Conservation (phyloP, 345 rosid species). For the Gossypium ekmanianum region DNA sequence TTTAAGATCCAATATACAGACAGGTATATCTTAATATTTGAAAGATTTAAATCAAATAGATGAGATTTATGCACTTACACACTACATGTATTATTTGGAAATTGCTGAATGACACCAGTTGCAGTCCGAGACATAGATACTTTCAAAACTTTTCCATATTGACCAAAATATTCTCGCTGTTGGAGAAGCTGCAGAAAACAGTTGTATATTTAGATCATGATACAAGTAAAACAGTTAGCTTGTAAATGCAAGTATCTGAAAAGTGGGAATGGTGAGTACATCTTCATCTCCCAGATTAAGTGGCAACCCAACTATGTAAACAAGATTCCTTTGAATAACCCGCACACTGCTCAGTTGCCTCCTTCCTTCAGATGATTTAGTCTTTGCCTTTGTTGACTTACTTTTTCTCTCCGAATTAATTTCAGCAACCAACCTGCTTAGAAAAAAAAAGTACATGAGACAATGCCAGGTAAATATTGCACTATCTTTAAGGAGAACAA, state of each 20-base stretch:
- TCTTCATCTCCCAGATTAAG: conserved; percentile 87
- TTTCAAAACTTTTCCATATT: conserved; percentile 85
- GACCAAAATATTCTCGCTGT: conserved; percentile 73
- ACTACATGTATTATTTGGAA: conserved; percentile 87
- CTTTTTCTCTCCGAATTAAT: conserved; percentile 53
- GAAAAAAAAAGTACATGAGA: background rate
- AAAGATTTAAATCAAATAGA: background rate
- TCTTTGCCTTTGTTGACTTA: conserved; percentile 64
- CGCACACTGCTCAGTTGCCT: conserved; percentile 79
- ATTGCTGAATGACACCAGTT: conserved; percentile 75
- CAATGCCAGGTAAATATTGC: background rate
- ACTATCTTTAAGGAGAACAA: background rate
- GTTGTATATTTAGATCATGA: background rate
- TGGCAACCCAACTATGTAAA: conserved; percentile 88
- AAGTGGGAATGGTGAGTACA: conserved; percentile 28
- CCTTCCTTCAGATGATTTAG: conserved; percentile 64
- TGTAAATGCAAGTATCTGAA: background rate
- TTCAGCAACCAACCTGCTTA: conserved; percentile 61
- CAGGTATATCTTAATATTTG: background rate
- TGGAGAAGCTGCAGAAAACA: conserved; percentile 61
- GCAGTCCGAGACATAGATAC: conserved; percentile 97
- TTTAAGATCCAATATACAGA: background rate
- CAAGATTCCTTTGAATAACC: conserved; percentile 81
- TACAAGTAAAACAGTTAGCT: background rate
- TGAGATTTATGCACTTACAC: conserved; percentile 49